Evolutionary conservation across 495 filamentous ascomycete species (phyloP).

Genomic region (Trichoderma virens): DNA sequence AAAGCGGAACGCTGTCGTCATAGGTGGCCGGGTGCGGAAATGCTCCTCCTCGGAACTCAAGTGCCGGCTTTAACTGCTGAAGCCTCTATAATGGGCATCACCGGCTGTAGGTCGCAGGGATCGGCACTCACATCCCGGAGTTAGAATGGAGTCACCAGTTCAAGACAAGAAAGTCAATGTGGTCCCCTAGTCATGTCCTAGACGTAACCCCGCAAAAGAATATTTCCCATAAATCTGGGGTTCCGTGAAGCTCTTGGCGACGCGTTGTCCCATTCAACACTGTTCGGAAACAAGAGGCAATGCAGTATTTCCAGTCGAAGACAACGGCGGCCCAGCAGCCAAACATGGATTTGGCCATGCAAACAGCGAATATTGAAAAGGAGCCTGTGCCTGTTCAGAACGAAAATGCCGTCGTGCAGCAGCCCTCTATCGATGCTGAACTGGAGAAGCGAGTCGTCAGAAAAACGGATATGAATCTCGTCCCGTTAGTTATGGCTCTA

Average conservation of each 20-base stretch:
- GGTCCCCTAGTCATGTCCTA: not conserved
- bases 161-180: not conserved
- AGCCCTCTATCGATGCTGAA: not conserved
- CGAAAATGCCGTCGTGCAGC: not conserved
- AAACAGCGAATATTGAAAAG: not conserved
- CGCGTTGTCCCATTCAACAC: not conserved
- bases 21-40: too few relatives aligned
- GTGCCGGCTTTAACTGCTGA: not conserved
- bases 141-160: not conserved
- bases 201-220: not conserved
- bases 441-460: not conserved
- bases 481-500: slow-evolving; percentile 17
- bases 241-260: not conserved
- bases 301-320: not conserved
- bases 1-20: too few relatives aligned
- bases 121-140: not conserved
- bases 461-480: not conserved
- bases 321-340: not conserved
- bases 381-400: not conserved
- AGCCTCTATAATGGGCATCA: not conserved
- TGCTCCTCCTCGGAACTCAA: not conserved
- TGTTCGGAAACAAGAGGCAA: not conserved
- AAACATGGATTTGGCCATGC: not conserved
- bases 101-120: not conserved
- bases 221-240: not conserved